These are phyloP conservation scores for Gonapodya prolifera DNA, from an alignment of 192 early-diverging fungal species.

Conservation along the genomic window DNA sequence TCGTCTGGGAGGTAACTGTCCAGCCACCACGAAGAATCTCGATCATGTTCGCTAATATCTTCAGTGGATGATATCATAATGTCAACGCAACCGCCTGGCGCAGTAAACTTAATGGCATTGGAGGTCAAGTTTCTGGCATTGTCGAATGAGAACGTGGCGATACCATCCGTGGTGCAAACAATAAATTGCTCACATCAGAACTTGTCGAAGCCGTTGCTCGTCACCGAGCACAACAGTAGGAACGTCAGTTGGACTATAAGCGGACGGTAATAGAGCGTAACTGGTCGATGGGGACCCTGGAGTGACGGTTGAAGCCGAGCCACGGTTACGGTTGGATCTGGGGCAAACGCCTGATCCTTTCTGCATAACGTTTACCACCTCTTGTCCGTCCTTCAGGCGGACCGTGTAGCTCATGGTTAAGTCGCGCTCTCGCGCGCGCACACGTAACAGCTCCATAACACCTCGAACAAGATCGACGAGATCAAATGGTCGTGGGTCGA, in stretches of 20 bases:
- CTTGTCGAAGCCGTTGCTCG: conserved; percentile 39
- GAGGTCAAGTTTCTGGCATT: conserved; percentile 34
- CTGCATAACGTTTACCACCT: not conserved
- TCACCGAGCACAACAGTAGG: conserved; percentile 40
- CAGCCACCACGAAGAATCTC: conserved; percentile 18
- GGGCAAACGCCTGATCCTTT: not conserved
- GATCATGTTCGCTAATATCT: conserved; percentile 18
- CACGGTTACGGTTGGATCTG: not conserved
- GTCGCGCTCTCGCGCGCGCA: not conserved
- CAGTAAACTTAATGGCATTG: conserved; percentile 58
- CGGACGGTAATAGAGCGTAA: not conserved
- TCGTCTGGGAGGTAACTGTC: conserved; percentile 21
- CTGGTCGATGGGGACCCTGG: not conserved
- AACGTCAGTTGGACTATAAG: conserved; percentile 15
- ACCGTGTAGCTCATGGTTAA: not conserved
- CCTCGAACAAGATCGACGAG: not conserved
- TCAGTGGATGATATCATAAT: conserved; percentile 9
- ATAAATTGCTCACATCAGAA: conserved; percentile 14
- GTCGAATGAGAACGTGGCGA: no score
- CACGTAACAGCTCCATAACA: not conserved
- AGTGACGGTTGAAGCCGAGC: not conserved
- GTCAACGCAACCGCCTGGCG: conserved; percentile 35
- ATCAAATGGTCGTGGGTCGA: not conserved
- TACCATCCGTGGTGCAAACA: no score
- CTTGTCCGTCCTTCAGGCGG: not conserved